phyloP scores from a whole-genome alignment of 805 yeast genomes.

The Candida khao-thaluensis region DNA sequence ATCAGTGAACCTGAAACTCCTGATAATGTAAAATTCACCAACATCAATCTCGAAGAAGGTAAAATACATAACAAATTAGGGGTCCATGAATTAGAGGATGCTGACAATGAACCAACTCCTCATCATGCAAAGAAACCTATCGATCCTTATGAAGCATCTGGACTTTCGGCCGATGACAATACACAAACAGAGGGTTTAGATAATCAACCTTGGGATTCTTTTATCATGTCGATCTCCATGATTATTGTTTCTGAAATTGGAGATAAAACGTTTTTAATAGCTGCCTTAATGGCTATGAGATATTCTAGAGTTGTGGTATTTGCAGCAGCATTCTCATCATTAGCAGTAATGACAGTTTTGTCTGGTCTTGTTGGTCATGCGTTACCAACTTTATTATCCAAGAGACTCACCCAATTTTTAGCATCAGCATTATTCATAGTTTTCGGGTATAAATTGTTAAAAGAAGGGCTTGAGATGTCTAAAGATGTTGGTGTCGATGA shows the following conservation, averaged over 20 bases:
- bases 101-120: conserved; percentile 31
- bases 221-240: conserved; percentile 84
- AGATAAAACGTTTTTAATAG: conserved; percentile 94
- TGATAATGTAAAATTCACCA: conserved; percentile 15
- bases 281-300: conserved; percentile 98
- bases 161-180: conserved; percentile 8
- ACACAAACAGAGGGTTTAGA: conserved; percentile 12
- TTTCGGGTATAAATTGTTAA: conserved; percentile 72
- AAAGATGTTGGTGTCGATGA: conserved; percentile 86
- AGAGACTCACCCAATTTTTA: conserved; percentile 71
- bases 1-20: conserved; percentile 8
- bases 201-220: conserved; percentile 44
- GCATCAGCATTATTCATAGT: conserved; percentile 82
- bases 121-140: conserved; percentile 21
- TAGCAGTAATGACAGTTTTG: conserved; percentile 86
- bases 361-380: conserved; percentile 93
- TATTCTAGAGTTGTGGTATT: conserved; percentile 83
- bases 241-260: conserved; percentile 95
- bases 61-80: conserved; percentile 19
- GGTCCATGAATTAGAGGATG: conserved; percentile 22
- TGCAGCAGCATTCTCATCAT: conserved; percentile 79
- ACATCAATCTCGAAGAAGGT: conserved; percentile 14
- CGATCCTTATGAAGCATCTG: conserved; percentile 17
- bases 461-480: conserved; percentile 82
- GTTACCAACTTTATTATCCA: conserved; percentile 79